A percentile compares a stretch with the other conserved stretches of the same genome.
phyloP scores from a whole-genome alignment of 441 rosid genomes.

The Aleurites moluccanus region DNA sequence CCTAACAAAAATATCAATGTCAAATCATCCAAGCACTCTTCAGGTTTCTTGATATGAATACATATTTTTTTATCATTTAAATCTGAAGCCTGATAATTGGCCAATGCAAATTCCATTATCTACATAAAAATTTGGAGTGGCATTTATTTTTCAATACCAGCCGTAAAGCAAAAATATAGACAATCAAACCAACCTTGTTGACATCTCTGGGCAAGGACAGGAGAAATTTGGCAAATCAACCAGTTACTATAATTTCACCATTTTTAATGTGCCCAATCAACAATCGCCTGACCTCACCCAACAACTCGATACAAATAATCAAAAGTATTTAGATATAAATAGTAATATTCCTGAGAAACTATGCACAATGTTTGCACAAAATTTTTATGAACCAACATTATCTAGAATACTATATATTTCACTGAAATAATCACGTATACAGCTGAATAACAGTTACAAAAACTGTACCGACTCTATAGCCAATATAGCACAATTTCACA shows the following conservation, averaged over 20 bases:
- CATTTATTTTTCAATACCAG: not conserved
- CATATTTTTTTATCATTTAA: too few species aligned
- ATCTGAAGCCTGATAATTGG: too few species aligned
- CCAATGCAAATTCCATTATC: too few species aligned
- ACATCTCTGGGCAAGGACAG: not conserved
- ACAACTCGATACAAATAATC: not conserved
- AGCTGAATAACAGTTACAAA: constrained; percentile 22
- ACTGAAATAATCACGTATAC: constrained; percentile 25
- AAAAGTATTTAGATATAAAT: not conserved
- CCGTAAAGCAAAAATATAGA: not conserved
- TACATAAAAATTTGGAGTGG: too few species aligned
- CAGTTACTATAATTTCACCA: not conserved
- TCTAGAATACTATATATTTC: constrained; percentile 16
- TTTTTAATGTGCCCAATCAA: not conserved
- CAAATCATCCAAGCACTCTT: not conserved
- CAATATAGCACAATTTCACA: constrained; percentile 24
- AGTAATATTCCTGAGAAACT: not conserved
- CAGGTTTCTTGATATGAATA: too few species aligned
- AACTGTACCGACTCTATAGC: constrained; percentile 24
- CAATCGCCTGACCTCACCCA: not conserved
- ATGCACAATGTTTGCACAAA: constrained; percentile 3
- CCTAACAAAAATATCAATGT: constrained; percentile 22
- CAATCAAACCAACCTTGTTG: not conserved
- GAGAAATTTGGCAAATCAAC: not conserved
- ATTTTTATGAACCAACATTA: not conserved